Percentiles rank a stretch among this genome's conserved stretches.
Conservation (phyloP, 441 rosid species). For the Croton setiger region DNA sequence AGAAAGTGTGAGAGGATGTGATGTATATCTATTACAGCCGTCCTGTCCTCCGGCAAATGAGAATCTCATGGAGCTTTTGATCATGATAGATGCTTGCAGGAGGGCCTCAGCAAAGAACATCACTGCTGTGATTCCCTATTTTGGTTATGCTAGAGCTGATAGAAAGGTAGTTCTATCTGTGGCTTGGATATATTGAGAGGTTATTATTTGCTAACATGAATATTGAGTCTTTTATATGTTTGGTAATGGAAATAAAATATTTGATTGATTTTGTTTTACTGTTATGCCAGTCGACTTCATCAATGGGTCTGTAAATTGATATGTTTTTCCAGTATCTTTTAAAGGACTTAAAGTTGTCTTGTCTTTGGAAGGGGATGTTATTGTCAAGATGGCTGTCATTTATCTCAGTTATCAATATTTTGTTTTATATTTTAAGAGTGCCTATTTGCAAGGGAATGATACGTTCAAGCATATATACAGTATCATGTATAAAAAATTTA, state of each 20-base stretch:
- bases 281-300: not conserved
- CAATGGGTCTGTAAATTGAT: not conserved
- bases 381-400: no score
- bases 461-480: not conserved
- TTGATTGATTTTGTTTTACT: not conserved
- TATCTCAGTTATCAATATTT: no score
- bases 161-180: slow-evolving; percentile 50
- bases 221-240: not conserved
- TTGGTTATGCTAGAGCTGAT: slow-evolving; percentile 98
- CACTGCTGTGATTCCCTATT: slow-evolving; percentile 95
- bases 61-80: slow-evolving; percentile 91
- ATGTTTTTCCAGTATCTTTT: not conserved
- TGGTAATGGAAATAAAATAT: not conserved
- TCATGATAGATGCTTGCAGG: slow-evolving; percentile 97
- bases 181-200: not conserved
- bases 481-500: not conserved
- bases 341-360: not conserved
- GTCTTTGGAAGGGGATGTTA: not conserved
- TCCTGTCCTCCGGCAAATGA: slow-evolving; percentile 98
- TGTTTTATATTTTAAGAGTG: no score
- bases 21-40: slow-evolving; percentile 90
- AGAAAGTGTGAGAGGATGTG: slow-evolving; percentile 98
- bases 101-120: slow-evolving; percentile 94
- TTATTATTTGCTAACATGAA: not conserved
- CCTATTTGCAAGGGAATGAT: no score